Conservation (phyloP, 495 filamentous ascomycete species). For the Neurospora intermedia region DNA sequence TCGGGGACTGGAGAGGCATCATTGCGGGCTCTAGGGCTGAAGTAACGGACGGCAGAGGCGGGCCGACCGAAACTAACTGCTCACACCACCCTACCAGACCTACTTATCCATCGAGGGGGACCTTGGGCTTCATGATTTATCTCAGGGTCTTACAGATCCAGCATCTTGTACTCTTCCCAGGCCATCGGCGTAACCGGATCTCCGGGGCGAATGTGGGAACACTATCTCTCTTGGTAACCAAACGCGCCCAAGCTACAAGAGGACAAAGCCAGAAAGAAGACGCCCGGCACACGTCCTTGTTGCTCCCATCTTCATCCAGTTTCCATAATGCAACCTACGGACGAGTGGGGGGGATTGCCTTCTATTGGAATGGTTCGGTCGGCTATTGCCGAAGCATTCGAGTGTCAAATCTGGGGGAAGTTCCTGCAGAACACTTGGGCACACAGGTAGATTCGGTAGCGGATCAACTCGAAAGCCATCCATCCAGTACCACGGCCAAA, state of each 20-base stretch:
- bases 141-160: not conserved
- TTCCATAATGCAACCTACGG: not conserved
- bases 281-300: not conserved
- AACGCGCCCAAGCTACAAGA: not conserved
- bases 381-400: not conserved
- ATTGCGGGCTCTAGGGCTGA: not conserved
- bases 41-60: not conserved
- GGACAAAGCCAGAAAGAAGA: not conserved
- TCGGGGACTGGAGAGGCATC: not conserved
- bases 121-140: not conserved
- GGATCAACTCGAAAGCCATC: not conserved
- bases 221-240: not conserved
- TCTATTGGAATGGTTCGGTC: not conserved
- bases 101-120: not conserved
- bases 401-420: not conserved
- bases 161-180: not conserved
- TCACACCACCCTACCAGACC: not conserved
- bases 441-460: not conserved
- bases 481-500: not conserved
- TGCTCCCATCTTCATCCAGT: not conserved
- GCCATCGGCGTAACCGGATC: not conserved
- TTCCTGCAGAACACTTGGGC: not conserved
- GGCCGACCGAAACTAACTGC: not conserved
- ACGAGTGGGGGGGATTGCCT: not conserved
- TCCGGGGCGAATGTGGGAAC: not conserved